Base-by-base conservation (phyloP, 305 asterid genomes). In the Ilex paraguariensis region DNA sequence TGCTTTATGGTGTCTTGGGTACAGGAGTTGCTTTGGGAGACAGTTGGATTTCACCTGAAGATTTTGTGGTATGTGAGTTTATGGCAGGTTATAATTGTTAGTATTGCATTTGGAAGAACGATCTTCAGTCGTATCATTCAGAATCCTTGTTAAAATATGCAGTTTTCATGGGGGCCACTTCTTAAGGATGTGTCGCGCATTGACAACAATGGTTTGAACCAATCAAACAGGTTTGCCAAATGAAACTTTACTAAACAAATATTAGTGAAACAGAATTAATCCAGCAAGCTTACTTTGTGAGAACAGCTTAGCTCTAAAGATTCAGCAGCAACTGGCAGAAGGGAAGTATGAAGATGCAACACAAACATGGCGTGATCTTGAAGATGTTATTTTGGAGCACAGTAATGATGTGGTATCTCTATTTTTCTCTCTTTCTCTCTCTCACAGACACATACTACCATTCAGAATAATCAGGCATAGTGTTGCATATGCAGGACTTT, bases 31-130 rank as follows among this genome's bases (percentile, higher is more conserved):
- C 59, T 10, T 55, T 55, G 59, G 59, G 59, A 13, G 59, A 55
- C n/a, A 30, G 36, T 55, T 55, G 59, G 59, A 55, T 55, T 31
- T 55, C 59, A 0, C 59, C 59, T 17, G 59, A 55, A 55, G 59
- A 55, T 13, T 55, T 17, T 13, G 32, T 30, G 31, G 59, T 55
- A 9, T 7, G 50, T 45, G 28, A 21, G 2, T 21, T 21, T 21
- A 21, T 21, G 28, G 28, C 2, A 21, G 1, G 1, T 1, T 21
- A 21, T 21, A 1, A 21, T 21, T 21, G 28, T 21, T 21, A 21
- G 28, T 21, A 21, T 21, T 21, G 28, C 28, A 21, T 21, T 21
- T 21, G 28, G 28, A 21, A 21, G 28, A 21, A 21, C 2, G 28
- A 21, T 21, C 1, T 21, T 21, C 28, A 21, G 28, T 21, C 28